Base-by-base conservation (phyloP, 148 eudicot genomes). In the Limonium bicolor region DNA sequence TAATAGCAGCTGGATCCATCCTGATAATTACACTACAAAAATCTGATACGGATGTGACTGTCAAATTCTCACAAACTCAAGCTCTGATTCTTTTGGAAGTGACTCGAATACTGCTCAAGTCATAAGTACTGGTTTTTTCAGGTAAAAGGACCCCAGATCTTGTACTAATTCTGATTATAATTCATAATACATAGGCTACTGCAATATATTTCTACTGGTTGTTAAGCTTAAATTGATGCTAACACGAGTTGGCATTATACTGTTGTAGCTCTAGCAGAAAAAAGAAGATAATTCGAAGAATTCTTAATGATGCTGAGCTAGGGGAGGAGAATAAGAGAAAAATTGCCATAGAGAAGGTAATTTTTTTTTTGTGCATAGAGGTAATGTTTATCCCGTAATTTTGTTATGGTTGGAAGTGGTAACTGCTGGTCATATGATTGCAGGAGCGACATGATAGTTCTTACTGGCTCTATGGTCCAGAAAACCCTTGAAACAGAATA, bases 291-390 rank as follows among this genome's bases (percentile, higher is more conserved):
- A 90, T 90, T 35, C 67, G 99, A 53, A 86, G 99, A 54, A 92
- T 92, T 45, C 65, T 92, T 46, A 95, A 92, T 46, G 99, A 92
- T 62, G 61, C 95, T 41, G 99, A 92, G 51, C 65, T 92, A 57
- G 99, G 95, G 30, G 99, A 92, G 55, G 99, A 92, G 73, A 92
- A 95, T 5, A 92, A 78, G 74, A 73, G 51, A 67, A 85, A 92
- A 72, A 92, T 85, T 60, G 95, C 95, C 29, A 81, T 92, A 54
- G 99, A 92, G 62, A 92, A 92, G 93, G 99, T 92, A 78, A 42
- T 28, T n/a, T n/a, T n/a, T n/a, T n/a, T 14, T 25, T n/a, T n/a
- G n/a, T n/a, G n/a, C n/a, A n/a, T n/a, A n/a, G n/a, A n/a, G n/a
- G n/a, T n/a, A n/a, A n/a, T n/a, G n/a, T n/a, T n/a, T n/a, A n/a